Evolutionary conservation across 441 rosid species (phyloP).

Genomic region (Macaranga tanarius): DNA sequence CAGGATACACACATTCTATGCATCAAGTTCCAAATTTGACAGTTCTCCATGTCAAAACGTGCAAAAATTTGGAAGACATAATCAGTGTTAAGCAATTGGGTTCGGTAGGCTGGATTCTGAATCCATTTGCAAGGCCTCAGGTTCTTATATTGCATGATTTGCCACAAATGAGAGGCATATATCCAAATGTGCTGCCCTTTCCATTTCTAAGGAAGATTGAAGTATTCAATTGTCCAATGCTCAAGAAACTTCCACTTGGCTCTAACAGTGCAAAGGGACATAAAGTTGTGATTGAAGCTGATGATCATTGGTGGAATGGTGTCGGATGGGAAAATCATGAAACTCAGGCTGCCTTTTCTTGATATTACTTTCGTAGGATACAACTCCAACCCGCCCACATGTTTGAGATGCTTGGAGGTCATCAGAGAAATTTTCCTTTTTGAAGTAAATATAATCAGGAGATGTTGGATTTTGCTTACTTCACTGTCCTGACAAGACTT

Average conservation of each 20-base stretch:
- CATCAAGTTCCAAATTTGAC: slow-evolving; percentile 18
- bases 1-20: no score
- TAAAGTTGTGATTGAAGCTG: slow-evolving; percentile 8
- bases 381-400: no score
- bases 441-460: no score
- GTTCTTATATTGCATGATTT: background rate
- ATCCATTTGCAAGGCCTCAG: slow-evolving; percentile 7
- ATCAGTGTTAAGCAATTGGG: slow-evolving; percentile 1
- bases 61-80: slow-evolving; percentile 8
- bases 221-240: slow-evolving; percentile 9
- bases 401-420: no score
- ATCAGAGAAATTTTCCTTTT: no score
- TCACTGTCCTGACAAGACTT: no score
- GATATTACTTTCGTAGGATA: background rate
- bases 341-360: slow-evolving; percentile 2
- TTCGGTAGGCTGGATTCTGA: background rate
- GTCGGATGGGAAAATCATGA: slow-evolving; percentile 15
- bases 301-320: slow-evolving; percentile 11
- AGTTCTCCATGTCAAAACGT: background rate
- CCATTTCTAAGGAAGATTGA: background rate
- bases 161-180: slow-evolving; percentile 6
- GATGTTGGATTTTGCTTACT: no score
- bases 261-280: background rate
- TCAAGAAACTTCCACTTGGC: slow-evolving; percentile 16
- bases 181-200: slow-evolving; percentile 4